These are phyloP conservation scores for Sugiyamaella mastotermitis DNA, from an alignment of 805 yeast genomes.

Conservation along the genomic window DNA sequence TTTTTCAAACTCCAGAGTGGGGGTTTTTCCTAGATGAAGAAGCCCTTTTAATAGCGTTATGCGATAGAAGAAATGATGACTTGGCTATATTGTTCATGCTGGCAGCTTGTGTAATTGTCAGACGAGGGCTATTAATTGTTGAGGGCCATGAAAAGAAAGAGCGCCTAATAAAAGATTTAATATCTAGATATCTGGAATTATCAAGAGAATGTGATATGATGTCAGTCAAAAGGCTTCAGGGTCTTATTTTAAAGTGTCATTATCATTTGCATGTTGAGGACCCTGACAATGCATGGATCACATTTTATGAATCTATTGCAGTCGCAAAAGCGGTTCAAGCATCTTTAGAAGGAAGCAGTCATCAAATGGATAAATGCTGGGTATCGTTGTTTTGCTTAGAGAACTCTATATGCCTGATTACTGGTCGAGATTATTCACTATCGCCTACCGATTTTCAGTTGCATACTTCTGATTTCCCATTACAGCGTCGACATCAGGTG, in stretches of 20 bases:
- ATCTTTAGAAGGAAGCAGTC: neutral
- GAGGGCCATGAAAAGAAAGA: no score
- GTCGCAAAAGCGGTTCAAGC: conserved; percentile 1
- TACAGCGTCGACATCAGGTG: neutral
- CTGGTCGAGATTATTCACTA: conserved; percentile 2
- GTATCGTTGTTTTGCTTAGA: conserved; percentile 3
- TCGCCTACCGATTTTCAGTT: neutral
- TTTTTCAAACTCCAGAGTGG: conserved; percentile 4
- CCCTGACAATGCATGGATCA: conserved; percentile 5
- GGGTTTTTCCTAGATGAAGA: conserved; percentile 3
- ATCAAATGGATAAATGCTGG: neutral
- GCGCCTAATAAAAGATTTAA: no score
- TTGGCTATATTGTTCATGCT: conserved; percentile 6
- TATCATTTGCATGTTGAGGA: conserved; percentile 5
- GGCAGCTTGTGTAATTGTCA: conserved; percentile 5
- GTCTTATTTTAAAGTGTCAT: conserved; percentile 3
- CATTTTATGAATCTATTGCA: conserved; percentile 5
- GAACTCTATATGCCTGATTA: conserved; percentile 2
- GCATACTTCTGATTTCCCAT: neutral
- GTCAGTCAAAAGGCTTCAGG: conserved; percentile 1
- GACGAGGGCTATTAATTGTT: conserved; percentile 3
- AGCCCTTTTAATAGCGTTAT: conserved; percentile 2
- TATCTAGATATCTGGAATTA: neutral
- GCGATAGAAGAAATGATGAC: neutral
- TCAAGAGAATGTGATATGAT: neutral